Conservation (phyloP, 1,284 basidiomycete species). For the Apiotrichum siamense region DNA sequence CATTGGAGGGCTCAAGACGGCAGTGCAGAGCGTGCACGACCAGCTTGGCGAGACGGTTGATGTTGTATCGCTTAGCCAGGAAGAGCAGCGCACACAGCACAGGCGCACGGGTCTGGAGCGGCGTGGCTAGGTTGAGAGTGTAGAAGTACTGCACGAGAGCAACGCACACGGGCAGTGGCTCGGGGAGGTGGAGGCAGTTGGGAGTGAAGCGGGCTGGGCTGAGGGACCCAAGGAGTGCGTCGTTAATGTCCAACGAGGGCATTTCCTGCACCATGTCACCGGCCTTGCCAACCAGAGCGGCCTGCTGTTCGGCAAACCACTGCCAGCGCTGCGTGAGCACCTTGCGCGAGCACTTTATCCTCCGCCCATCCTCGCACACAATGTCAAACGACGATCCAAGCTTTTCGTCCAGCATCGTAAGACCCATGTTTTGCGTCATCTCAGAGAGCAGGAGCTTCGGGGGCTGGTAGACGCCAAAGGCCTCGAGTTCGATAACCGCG, state of each 20-base stretch:
- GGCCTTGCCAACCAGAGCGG: conserved; percentile 22
- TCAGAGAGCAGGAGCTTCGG: conserved; percentile 64
- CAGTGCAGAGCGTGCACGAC: conserved; percentile 90
- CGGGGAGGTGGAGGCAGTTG: conserved; percentile 70
- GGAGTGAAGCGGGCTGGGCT: conserved; percentile 49
- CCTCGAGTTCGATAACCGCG: conserved; percentile 82
- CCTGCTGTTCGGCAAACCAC: conserved; percentile 77
- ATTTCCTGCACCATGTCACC: conserved; percentile 22
- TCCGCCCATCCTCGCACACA: conserved; percentile 80
- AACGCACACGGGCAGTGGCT: conserved; percentile 79
- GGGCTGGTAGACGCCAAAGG: conserved; percentile 86
- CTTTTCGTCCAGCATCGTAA: conserved; percentile 70
- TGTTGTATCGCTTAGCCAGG: conserved; percentile 72
- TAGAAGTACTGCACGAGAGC: conserved; percentile 92
- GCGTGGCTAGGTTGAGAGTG: conserved; percentile 73
- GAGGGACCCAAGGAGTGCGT: conserved; percentile 33
- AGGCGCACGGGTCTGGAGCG: conserved; percentile 81
- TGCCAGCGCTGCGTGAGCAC: conserved; percentile 82
- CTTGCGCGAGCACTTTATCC: conserved; percentile 71
- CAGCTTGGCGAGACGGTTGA: conserved; percentile 66
- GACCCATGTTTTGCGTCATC: conserved; percentile 59
- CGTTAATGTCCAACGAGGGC: conserved; percentile 33
- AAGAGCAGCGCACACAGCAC: conserved; percentile 81
- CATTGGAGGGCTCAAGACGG: conserved; percentile 70
- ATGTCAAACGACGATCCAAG: conserved; percentile 80